Conservation (phyloP, 1,284 basidiomycete species). For the Cystobasidium sp. region DNA sequence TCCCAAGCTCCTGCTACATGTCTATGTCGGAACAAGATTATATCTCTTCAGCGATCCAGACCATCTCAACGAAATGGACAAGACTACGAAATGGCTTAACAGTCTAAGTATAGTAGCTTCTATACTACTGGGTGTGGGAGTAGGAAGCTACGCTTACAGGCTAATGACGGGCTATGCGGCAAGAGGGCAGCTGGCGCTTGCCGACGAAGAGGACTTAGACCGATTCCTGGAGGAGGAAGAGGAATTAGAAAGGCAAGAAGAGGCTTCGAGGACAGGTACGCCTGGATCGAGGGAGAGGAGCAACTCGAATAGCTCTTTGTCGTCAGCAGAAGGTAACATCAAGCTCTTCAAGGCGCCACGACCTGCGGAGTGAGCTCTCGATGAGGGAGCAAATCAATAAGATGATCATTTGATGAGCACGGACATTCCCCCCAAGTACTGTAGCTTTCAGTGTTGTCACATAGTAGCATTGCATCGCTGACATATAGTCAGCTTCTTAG, state of each 20-base stretch:
- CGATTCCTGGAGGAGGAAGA: constrained; percentile 40
- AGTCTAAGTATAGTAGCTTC: constrained; percentile 65
- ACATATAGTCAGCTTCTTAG: no score
- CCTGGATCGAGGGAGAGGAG: not conserved
- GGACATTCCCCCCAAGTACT: no score
- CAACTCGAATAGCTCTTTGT: not conserved
- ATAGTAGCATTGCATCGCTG: no score
- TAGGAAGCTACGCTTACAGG: constrained; percentile 37
- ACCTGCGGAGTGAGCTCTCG: no score
- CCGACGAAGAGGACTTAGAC: constrained; percentile 34
- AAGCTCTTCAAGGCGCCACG: no score
- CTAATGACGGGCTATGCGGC: constrained; percentile 33
- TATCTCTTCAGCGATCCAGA: constrained; percentile 75
- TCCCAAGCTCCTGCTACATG: constrained; percentile 71
- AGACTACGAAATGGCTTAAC: constrained; percentile 71
- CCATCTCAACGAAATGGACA: constrained; percentile 72
- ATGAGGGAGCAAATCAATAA: no score
- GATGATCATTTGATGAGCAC: no score
- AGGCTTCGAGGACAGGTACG: not conserved
- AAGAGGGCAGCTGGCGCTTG: constrained; percentile 20
- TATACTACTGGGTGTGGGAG: constrained; percentile 33
- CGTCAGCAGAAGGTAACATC: not conserved
- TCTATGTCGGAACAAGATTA: constrained; percentile 76
- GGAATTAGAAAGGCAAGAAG: constrained; percentile 27
- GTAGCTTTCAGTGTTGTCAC: no score